Base-by-base conservation (phyloP, 345 rosid species). In the Brassica juncea region DNA sequence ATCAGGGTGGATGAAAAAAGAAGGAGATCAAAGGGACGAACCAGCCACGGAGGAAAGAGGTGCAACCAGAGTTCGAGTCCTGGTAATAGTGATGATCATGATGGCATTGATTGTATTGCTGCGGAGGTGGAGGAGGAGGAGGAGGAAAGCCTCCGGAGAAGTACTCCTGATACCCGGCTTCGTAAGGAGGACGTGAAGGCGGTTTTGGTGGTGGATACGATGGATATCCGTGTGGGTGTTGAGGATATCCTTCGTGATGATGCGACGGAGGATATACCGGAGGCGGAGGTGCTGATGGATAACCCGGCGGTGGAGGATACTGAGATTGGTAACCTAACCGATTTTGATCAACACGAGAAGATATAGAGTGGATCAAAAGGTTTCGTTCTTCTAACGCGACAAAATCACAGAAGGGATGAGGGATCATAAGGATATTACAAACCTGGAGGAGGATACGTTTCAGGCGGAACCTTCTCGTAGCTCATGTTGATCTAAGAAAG, bases 101-200 rank as follows among this genome's bases (percentile, higher is more conserved):
- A 8, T 84, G 82, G 75, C 85, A 80, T 4, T 85, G 82, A 4
- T 63, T 63, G 74, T 77, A 64, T 30, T 80, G 77, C 71, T 83
- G 87, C 39, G 78, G 84, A 31, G 80, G 75, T 8, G 81, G 77
- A 4, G 82, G 87, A 3, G 84, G 90, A 5, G 83, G 85, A 9
- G 81, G 88, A 58, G 87, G 88, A 75, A 84, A 85, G 37, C 88
- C 90, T 71, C 80, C 86, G 12, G 83, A 76, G 79, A 90, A 92
- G 83, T 92, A 92, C 44, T 90, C 94, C 76, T 92, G 97, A 75
- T 90, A 16, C 1, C 95, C 93, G 14, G 92, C 93, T 71, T 86
- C 91, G 65, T 85, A 84, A 35, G 70, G 77, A 14, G 81, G 82
- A 28, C 87, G 90, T 1, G 54, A 39, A 47, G 54, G 66, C 21